phyloP scores from a whole-genome alignment of 2,329 filamentous ascomycete genomes.

The Verticillium klebahnii region DNA sequence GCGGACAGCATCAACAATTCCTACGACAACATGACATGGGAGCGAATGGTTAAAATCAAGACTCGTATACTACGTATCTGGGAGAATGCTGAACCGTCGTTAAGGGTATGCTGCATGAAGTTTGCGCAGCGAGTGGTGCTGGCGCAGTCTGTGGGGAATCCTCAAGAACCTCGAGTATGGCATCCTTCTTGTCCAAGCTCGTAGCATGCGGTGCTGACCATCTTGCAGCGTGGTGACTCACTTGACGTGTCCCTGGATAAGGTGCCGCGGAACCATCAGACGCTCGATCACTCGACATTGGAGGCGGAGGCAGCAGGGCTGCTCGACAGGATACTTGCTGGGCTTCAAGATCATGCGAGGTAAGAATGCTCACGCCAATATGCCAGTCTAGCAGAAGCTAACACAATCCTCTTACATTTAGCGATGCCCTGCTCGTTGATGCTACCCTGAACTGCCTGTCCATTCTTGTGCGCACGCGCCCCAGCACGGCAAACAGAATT shows the following conservation, averaged over 20 bases:
- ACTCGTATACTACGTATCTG: constrained; percentile 81
- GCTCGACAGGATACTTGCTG: constrained; percentile 78
- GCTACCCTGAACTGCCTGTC: constrained; percentile 87
- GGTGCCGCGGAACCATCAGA: constrained; percentile 75
- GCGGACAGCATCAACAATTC: constrained; percentile 75
- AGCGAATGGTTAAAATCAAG: constrained; percentile 85
- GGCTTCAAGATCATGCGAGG: constrained; percentile 84
- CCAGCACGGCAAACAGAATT: constrained; percentile 78
- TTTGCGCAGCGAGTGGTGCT: constrained; percentile 92
- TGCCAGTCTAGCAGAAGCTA: neutral
- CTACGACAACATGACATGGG: constrained; percentile 77
- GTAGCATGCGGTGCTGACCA: constrained; percentile 6
- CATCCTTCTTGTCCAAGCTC: neutral
- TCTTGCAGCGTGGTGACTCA: constrained; percentile 37
- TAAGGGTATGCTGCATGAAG: constrained; percentile 94
- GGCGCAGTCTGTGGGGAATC: constrained; percentile 80
- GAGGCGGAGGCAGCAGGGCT: constrained; percentile 92
- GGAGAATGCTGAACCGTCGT: constrained; percentile 71
- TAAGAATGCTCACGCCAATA: constrained; percentile 36
- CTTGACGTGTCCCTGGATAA: constrained; percentile 81
- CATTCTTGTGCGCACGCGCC: constrained; percentile 75
- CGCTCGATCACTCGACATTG: constrained; percentile 73
- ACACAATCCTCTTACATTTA: constrained; percentile 26
- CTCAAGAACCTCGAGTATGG: constrained; percentile 76
- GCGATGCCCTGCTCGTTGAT: constrained; percentile 83